Evolutionary conservation across 768 basidiomycete genomes (phyloP).

Genomic region (Pleurotus platypus): DNA sequence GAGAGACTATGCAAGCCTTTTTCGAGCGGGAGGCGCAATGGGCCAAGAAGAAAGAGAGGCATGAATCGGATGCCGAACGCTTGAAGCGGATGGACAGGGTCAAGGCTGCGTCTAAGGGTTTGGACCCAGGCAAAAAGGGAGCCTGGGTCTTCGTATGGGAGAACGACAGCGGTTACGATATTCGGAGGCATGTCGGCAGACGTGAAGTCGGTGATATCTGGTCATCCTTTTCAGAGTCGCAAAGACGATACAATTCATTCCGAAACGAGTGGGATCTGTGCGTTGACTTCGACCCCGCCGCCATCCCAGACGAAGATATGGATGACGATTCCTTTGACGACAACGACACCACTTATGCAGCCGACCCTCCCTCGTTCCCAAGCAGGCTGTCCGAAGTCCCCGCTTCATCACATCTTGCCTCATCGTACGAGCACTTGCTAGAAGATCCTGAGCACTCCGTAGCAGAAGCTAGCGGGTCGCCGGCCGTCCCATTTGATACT

Average conservation of each 20-base stretch:
- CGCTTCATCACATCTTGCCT: too few relatives aligned
- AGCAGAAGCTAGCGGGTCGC: too few relatives aligned
- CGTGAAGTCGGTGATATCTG: constrained; percentile 11
- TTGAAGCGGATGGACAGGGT: background rate
- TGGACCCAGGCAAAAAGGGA: constrained; percentile 17
- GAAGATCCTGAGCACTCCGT: too few relatives aligned
- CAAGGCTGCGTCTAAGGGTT: constrained; percentile 13
- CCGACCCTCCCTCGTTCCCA: too few relatives aligned
- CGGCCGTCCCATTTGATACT: too few relatives aligned
- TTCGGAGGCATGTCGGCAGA: constrained; percentile 13
- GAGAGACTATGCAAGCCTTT: constrained; percentile 3
- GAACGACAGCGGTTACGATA: constrained; percentile 16
- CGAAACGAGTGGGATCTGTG: constrained; percentile 20
- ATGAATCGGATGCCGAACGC: background rate
- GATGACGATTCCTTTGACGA: constrained; percentile 5
- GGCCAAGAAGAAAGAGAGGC: background rate
- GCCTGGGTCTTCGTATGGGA: constrained; percentile 19
- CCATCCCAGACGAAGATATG: constrained; percentile 5
- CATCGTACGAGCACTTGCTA: too few relatives aligned
- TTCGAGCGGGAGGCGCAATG: constrained; percentile 6
- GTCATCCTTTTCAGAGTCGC: constrained; percentile 10
- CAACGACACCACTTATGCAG: background rate
- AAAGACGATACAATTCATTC: constrained; percentile 15
- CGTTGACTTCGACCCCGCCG: constrained; percentile 10
- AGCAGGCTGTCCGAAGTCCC: too few relatives aligned